These are phyloP conservation scores for Raddia distichophylla DNA, from an alignment of 176 grass and related monocot species.

Conservation along the genomic window DNA sequence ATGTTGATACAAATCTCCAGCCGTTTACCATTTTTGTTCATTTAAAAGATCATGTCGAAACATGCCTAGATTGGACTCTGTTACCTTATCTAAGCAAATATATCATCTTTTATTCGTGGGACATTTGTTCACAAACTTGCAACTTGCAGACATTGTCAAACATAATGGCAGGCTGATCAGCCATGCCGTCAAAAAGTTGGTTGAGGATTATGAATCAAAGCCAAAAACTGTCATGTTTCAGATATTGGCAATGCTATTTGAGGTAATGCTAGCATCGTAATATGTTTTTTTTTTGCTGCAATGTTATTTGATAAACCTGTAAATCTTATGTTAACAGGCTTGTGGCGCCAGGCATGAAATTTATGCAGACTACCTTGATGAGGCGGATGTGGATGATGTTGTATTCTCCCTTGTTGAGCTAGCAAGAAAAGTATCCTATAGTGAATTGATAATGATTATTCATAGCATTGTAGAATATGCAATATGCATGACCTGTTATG, in stretches of 20 bases:
- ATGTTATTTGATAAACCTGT: slow-evolving; percentile 26
- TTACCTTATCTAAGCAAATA: neutral
- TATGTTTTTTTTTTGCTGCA: slow-evolving; percentile 20
- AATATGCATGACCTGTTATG: slow-evolving; percentile 17
- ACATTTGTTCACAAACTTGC: slow-evolving; percentile 19
- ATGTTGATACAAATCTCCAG: neutral
- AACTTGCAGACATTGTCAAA: slow-evolving; percentile 81
- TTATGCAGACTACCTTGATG: slow-evolving; percentile 65
- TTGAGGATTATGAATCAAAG: slow-evolving; percentile 79
- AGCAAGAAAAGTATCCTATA: slow-evolving; percentile 80
- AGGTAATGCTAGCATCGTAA: slow-evolving; percentile 61
- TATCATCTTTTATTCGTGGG: neutral
- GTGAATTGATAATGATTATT: neutral
- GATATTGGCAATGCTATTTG: slow-evolving; percentile 81
- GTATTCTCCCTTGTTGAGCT: slow-evolving; percentile 71
- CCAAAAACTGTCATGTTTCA: slow-evolving; percentile 73
- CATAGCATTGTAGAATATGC: slow-evolving; percentile 23
- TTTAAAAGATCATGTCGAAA: neutral
- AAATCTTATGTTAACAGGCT: slow-evolving; percentile 60
- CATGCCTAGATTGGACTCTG: neutral
- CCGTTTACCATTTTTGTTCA: neutral
- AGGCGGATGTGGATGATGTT: slow-evolving; percentile 78
- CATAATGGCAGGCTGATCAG: slow-evolving; percentile 76
- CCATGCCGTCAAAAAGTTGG: slow-evolving; percentile 80
- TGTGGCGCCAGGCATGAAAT: slow-evolving; percentile 88